Base-by-base conservation (phyloP, 495 filamentous ascomycete species). In the Physcia stellaris region DNA sequence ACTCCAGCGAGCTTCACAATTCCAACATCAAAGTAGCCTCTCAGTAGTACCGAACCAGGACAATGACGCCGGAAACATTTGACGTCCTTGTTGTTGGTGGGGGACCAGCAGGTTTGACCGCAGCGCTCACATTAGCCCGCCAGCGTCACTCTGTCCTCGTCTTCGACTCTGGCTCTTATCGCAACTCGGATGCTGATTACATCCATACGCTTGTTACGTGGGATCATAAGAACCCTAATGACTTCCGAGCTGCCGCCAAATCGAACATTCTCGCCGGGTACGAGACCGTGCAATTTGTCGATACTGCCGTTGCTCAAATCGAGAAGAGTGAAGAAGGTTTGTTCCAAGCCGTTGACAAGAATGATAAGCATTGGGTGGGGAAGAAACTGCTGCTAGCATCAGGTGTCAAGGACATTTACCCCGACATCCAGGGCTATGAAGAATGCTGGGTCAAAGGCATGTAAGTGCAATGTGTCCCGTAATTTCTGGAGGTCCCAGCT, bases 11-110 rank as follows among this genome's bases (percentile, higher is more conserved):
- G n/a, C n/a, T n/a, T n/a, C n/a, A n/a, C n/a, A n/a, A n/a, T n/a
- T n/a, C n/a, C n/a, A n/a, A n/a, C n/a, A n/a, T n/a, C n/a, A n/a
- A n/a, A n/a, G n/a, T n/a, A n/a, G n/a, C n/a, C n/a, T n/a, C n/a
- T n/a, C n/a, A n/a, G n/a, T n/a, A n/a, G n/a, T n/a, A n/a, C n/a
- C n/a, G n/a, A n/a, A n/a, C n/a, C n/a, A n/a, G n/a, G n/a, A n/a
- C n/a, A n/a, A n/a, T n/a, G n/a, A n/a, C n/a, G n/a, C n/a, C n/a
- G n/a, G n/a, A 17, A 13, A 27, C 22, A 16, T 15, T 32, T 22
- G 73, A 77, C 43, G 62, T 55, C 32, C 54, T 76, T 7, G 68
- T 80, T 48, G 58, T 78, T 24, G 74, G 74, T 46, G 63, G 52
- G 24, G 75, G 73, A 2, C 70, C 71, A 4, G 67, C 69, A 6